These are phyloP conservation scores for Cryptococcus maquisensis DNA, from an alignment of 1,284 basidiomycete genomes.

Conservation along the genomic window DNA sequence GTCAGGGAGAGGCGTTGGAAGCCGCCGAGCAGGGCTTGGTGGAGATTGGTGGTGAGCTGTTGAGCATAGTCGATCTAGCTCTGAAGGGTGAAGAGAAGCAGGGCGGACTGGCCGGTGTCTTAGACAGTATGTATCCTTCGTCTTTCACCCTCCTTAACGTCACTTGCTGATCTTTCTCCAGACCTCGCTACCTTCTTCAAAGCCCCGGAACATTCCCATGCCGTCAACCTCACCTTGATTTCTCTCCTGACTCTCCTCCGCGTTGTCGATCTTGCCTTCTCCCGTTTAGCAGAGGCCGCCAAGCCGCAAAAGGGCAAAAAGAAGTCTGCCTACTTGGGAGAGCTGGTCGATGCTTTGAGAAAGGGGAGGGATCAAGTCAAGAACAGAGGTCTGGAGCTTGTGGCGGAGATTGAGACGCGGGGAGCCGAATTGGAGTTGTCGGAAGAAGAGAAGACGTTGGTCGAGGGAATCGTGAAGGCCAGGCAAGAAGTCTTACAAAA, in stretches of 20 bases:
- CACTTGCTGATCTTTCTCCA: background rate
- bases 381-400: constrained; percentile 5
- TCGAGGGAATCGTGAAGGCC: too few species aligned
- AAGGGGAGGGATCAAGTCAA: constrained; percentile 6
- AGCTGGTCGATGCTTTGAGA: constrained; percentile 4
- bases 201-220: too few species aligned
- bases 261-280: constrained; percentile 10
- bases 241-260: constrained; percentile 3
- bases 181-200: too few species aligned
- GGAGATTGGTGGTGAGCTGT: background rate
- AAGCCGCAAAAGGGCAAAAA: constrained; percentile 27
- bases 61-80: background rate
- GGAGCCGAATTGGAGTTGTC: too few species aligned
- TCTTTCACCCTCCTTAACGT: background rate
- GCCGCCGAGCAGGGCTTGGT: constrained; percentile 2
- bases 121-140: constrained; percentile 3
- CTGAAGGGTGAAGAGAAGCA: background rate
- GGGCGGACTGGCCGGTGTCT: constrained; percentile 2
- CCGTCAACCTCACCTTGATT: background rate
- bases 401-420: background rate
- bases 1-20: background rate
- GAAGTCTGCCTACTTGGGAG: constrained; percentile 8
- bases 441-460: too few species aligned
- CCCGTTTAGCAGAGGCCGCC: constrained; percentile 8
- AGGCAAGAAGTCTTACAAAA: too few species aligned